Evolutionary conservation across 2,329 filamentous ascomycete species (phyloP).

Genomic region (Aureobasidium namibiae): DNA sequence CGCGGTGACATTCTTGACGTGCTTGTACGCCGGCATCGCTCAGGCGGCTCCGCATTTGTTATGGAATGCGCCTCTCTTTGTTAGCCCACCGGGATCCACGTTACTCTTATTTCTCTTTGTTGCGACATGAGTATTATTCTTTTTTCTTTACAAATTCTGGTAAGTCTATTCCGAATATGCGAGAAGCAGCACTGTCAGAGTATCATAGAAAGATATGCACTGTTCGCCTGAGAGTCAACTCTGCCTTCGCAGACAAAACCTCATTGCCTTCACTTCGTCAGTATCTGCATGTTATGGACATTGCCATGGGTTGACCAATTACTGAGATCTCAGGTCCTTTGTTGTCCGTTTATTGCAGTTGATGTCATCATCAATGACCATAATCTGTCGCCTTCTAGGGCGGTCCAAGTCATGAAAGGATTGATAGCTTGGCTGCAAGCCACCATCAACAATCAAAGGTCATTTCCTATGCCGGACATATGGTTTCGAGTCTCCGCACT

Average conservation of each 20-base stretch:
- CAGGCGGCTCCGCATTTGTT: not conserved
- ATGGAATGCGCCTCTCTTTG: not conserved
- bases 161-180: not conserved
- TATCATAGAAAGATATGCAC: not conserved
- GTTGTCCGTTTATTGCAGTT: not conserved
- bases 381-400: not conserved
- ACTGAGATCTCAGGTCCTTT: not conserved
- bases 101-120: not conserved
- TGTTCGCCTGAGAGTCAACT: too few species aligned
- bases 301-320: not conserved
- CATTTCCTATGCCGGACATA: slow-evolving; percentile 6
- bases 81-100: not conserved
- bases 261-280: not conserved
- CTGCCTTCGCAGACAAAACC: not conserved
- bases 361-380: not conserved
- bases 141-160: too few species aligned
- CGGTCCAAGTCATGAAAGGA: not conserved
- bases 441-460: not conserved
- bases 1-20: not conserved
- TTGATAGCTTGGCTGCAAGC: not conserved
- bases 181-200: not conserved
- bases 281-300: not conserved
- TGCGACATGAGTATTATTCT: not conserved
- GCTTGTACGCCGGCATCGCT: not conserved
- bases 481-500: not conserved